Conservation (phyloP, 768 basidiomycete species). For the Pisolithus microcarpus region DNA sequence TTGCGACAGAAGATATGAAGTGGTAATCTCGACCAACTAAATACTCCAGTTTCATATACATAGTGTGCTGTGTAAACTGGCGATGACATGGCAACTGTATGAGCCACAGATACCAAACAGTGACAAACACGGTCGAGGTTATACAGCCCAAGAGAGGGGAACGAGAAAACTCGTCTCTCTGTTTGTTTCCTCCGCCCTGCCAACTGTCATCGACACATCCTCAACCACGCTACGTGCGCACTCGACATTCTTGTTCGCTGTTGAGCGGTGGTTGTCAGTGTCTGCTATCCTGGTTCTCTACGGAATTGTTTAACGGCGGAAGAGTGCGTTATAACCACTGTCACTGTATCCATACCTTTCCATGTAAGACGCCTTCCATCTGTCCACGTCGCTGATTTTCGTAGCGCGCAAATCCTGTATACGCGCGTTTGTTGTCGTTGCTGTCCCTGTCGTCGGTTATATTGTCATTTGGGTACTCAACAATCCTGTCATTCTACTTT, state of each 20-base stretch:
- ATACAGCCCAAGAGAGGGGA: conserved; percentile 10
- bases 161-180: conserved; percentile 6
- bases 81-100: too few relatives aligned
- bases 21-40: not conserved
- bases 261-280: conserved; percentile 7
- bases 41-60: not conserved
- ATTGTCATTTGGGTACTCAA: conserved; percentile 34
- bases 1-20: conserved; percentile 26
- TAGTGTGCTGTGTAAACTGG: not conserved
- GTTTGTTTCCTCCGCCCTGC: conserved; percentile 7
- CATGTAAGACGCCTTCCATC: conserved; percentile 24
- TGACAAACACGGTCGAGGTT: conserved; percentile 16
- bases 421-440: conserved; percentile 16
- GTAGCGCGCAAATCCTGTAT: conserved; percentile 20
- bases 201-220: not conserved
- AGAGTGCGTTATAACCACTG: conserved; percentile 16
- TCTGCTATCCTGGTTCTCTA: conserved; percentile 15
- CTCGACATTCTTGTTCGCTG: conserved; percentile 5
- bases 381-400: conserved; percentile 22
- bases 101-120: conserved; percentile 20
- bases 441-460: conserved; percentile 21
- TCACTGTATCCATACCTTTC: conserved; percentile 29
- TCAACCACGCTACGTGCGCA: not conserved
- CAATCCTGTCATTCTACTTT: conserved; percentile 27
- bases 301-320: conserved; percentile 18